Base-by-base conservation (phyloP, 345 rosid genomes). In the Garcia nutans region DNA sequence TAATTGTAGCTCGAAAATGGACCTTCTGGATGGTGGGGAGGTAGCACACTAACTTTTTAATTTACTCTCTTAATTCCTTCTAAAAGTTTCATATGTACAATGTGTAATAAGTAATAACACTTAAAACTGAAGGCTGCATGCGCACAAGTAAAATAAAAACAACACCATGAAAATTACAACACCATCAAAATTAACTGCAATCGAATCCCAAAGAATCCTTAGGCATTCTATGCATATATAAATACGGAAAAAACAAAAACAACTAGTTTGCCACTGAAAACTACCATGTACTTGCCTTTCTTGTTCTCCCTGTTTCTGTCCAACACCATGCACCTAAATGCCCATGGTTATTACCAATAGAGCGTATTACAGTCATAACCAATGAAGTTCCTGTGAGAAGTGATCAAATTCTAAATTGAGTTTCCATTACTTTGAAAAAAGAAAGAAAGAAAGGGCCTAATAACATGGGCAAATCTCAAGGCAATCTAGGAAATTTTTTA, bases 281-380 rank as follows among this genome's bases (percentile, higher is more conserved):
- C 71, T 50, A 73, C 42, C 61, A 65, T 60, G 67, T 20, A 61
- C 88, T 84, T 83, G 79, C 99, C 94, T 91, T 93, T 81, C 90
- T 91, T 20, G 92, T 88, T 58, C 92, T 86, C 78, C 99, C 99
- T 0, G 93, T 81, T 80, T 89, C 96, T 9, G 93, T 79, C 94
- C 91, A 92, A 81, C 99, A 95, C 92, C 87, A 90, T 2, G 87
- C 88, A 61, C 91, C 91, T 37, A 91, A 63, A 81, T 92, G 91
- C 6, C 90, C 82, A 58, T 93, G 94, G 74, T 88, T 86, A 78
- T 95, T 90, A 71, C 94, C 97, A 80, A 95, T 84, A 60, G 99
- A 95, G 81, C 91, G 92, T 68, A 91, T 77, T 33, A 95, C 89
- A 70, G 97, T 95, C 87, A 89, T 77, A 77, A 93, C 87, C 79